Percentiles rank a stretch among this genome's conserved stretches.
Conservation (phyloP, 768 basidiomycete genomes). For the Tricholoma bakamatsutake region DNA sequence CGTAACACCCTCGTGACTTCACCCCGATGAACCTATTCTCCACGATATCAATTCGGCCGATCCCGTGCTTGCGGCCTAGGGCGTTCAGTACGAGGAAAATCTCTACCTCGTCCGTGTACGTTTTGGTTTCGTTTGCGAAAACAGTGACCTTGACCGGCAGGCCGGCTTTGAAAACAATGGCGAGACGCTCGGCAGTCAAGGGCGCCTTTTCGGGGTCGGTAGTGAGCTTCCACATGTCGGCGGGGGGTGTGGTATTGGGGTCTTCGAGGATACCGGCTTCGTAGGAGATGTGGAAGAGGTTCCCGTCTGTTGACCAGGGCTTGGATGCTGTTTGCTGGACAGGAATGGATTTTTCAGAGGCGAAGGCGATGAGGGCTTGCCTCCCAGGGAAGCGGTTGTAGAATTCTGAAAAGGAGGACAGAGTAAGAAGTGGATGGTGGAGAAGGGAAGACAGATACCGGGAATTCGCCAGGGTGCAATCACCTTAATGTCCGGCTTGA, state of each 20-base stretch:
- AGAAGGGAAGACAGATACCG: slow-evolving; percentile 35
- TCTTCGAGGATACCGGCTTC: slow-evolving; percentile 99
- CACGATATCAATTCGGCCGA: slow-evolving; percentile 97
- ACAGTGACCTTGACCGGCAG: slow-evolving; percentile 80
- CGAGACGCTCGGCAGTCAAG: slow-evolving; percentile 65
- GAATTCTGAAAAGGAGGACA: slow-evolving; percentile 53
- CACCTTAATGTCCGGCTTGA: slow-evolving; percentile 98
- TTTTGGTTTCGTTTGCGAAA: slow-evolving; percentile 39
- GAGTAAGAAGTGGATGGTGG: background rate
- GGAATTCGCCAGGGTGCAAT: slow-evolving; percentile 98
- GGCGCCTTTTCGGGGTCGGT: slow-evolving; percentile 80
- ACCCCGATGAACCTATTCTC: slow-evolving; percentile 99
- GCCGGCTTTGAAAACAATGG: slow-evolving; percentile 83
- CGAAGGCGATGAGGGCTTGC: slow-evolving; percentile 86
- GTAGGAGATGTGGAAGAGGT: slow-evolving; percentile 99
- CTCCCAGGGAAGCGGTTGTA: slow-evolving; percentile 97
- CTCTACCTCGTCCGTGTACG: slow-evolving; percentile 87
- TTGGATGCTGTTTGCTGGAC: slow-evolving; percentile 94
- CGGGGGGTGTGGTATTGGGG: slow-evolving; percentile 88
- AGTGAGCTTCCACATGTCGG: slow-evolving; percentile 99
- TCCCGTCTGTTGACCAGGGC: slow-evolving; percentile 99
- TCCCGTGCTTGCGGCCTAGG: slow-evolving; percentile 89
- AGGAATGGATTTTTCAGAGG: slow-evolving; percentile 82
- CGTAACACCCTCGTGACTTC: slow-evolving; percentile 99
- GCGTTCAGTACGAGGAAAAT: slow-evolving; percentile 90